Evolutionary conservation across 352 stramenopile genomes (phyloP).

Genomic region (Phytophthora vignae): DNA sequence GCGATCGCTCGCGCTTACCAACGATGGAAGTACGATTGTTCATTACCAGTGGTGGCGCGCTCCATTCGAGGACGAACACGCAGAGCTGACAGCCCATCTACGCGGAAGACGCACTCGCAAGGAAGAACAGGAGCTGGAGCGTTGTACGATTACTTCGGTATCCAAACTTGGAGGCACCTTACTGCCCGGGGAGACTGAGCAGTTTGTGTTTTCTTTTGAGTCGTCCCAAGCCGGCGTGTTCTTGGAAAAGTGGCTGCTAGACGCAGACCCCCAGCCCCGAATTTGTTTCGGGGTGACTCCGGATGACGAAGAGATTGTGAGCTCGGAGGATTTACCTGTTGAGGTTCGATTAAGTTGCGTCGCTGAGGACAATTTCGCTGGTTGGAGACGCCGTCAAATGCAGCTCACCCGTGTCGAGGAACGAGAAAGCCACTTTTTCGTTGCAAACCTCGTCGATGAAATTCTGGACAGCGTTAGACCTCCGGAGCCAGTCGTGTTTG

Average conservation of each 20-base stretch:
- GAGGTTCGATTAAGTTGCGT: conserved; percentile 62
- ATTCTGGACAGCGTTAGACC: conserved; percentile 50
- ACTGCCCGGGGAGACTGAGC: conserved; percentile 58
- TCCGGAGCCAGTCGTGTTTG: conserved; percentile 35
- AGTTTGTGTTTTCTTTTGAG: conserved; percentile 71
- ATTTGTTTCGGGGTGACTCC: conserved; percentile 15
- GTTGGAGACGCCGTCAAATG: conserved; percentile 33
- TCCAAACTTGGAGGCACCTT: conserved; percentile 54
- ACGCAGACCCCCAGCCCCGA: conserved; percentile 55
- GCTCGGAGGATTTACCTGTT: conserved; percentile 19
- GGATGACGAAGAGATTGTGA: conserved; percentile 3
- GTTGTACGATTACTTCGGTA: conserved; percentile 48
- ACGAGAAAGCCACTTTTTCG: conserved; percentile 51
- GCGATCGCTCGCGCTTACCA: conserved; percentile 44
- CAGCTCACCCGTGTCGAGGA: conserved; percentile 26
- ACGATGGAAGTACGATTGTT: conserved; percentile 60
- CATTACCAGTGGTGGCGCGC: conserved; percentile 69
- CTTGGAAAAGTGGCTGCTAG: conserved; percentile 77
- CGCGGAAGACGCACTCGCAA: conserved; percentile 26
- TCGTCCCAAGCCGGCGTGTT: conserved; percentile 57
- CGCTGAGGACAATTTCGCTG: conserved; percentile 68
- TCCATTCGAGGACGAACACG: conserved; percentile 37
- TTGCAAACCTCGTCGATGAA: conserved; percentile 64
- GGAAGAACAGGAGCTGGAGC: conserved; percentile 31
- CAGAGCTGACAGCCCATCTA: conserved; percentile 39